Percentiles rank a stretch among this genome's conserved stretches.
Conservation (phyloP, 2,329 filamentous ascomycete species). For the Penicillium sumatraense region DNA sequence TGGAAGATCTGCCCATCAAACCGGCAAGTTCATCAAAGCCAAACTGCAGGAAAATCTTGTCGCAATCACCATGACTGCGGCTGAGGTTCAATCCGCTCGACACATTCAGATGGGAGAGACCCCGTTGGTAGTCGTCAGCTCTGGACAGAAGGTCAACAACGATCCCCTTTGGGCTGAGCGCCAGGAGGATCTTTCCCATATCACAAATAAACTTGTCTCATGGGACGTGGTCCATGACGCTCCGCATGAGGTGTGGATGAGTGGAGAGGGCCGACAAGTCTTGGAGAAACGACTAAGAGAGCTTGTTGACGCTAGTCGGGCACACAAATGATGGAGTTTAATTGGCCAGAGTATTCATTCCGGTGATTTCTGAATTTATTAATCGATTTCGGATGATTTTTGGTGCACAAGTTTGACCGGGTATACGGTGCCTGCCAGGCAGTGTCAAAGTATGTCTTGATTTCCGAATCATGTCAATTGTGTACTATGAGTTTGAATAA, state of each 20-base stretch:
- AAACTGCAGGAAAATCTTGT: conserved; percentile 93
- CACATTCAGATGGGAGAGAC: conserved; percentile 78
- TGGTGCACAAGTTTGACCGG: background rate
- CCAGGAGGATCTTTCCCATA: conserved; percentile 79
- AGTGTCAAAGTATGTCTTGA: background rate
- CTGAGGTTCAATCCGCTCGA: conserved; percentile 77
- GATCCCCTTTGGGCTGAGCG: conserved; percentile 78
- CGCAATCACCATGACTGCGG: conserved; percentile 79
- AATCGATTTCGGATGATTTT: background rate
- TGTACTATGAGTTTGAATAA: background rate
- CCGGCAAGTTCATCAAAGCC: conserved; percentile 83
- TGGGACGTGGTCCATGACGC: conserved; percentile 90
- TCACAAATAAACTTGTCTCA: conserved; percentile 76
- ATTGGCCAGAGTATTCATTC: no score
- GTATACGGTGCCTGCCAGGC: background rate
- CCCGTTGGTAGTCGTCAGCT: conserved; percentile 80
- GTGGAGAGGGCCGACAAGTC: conserved; percentile 69
- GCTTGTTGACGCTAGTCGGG: conserved; percentile 55
- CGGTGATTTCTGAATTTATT: background rate
- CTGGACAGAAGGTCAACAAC: conserved; percentile 69
- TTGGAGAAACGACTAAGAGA: conserved; percentile 80
- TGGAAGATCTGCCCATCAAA: conserved; percentile 77
- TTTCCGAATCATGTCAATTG: background rate
- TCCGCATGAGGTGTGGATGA: conserved; percentile 85
- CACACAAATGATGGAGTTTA: background rate